Base-by-base conservation (phyloP, 1,139 yeast species). In the Hansenula anomala region DNA sequence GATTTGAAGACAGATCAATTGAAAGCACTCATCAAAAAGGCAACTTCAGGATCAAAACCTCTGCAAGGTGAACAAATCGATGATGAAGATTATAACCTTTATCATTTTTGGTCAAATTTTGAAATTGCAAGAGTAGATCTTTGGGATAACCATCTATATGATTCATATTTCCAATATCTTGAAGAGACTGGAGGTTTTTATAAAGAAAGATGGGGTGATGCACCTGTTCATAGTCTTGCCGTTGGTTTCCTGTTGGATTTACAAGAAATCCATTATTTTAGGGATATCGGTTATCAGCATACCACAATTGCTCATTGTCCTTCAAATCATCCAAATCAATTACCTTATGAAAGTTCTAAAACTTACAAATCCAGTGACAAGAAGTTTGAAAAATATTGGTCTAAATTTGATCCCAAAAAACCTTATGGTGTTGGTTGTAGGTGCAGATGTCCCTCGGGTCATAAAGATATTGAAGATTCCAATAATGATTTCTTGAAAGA, bases 51-150 rank as follows among this genome's bases (percentile, higher is more conserved):
- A 52, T 7, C 64, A 64, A 20, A 20, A 3, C 42, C 63, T 20
- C 75, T 72, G 6, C 64, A 65, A 46, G 72, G 67, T 40, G 87
- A 81, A 52, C 62, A 74, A 43, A 67, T 80, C 55, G 77, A 80
- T 40, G 71, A 76, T 19, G 83, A 83, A 52, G 82, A 79, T 44
- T 88, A 80, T 60, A 87, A 83, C 56, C 55, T 83, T 54, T 84
- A 95, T 52, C 97, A 89, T 62, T 89, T 88, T 63, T 89, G 97
- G 97, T 80, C 94, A 29, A 89, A 89, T 63, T 89, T 89, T 56
- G 97, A 89, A 59, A 89, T 89, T 51, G 96, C 96, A 3, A 64
- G 86, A 38, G 73, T 87, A 3, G 88, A 80, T 50, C 59, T 88
- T 15, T 89, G 88, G 68, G 69, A 73, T 28, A 76, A 85, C 18